Base-by-base conservation (phyloP, 306 rosid genomes). In the Lathyrus aphaca region DNA sequence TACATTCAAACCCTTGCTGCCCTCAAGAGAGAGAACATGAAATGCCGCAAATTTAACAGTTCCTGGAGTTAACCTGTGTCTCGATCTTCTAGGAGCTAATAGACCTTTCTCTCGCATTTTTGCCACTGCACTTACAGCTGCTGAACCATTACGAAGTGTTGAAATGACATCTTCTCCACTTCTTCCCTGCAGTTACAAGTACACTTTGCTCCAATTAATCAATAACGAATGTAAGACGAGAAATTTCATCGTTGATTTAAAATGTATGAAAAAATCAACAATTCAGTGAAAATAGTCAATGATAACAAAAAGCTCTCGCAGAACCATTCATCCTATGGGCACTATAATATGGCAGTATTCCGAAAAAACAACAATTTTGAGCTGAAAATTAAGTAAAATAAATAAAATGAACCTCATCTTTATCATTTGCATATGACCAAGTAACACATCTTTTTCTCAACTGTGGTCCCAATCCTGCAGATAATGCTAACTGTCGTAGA, bases 11-110 rank as follows among this genome's bases (percentile, higher is more conserved):
- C 99, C 99, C 83, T 87, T 85, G 74, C 90, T 78, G 43, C 99
- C 99, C 83, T 95, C 99, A 8, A 95, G 83, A 9, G 99, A 95
- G 74, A 95, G 96, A 65, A 91, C 99, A 59, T 95, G 99, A 76
- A 95, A 95, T 68, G 99, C 99, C 50, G 99, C 97, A 80, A 95
- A 95, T 49, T 95, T 95, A 55, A 95, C 99, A 55, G 97, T 95
- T 81, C 99, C 99, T 37, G 99, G 99, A 61, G 99, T 95, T 85
- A 95, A 71, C 58, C 99, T 86, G 68, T 95, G 99, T 80, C 99
- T 95, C 40, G 96, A 89, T 84, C 86, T 89, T 68, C 96, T 89
- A 49, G 95, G 97, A 69, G 80, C 89, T 74, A 95, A 81, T 66
- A 95, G 85, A 63, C 99, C 99, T 80, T 82, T 95, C 80, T 95